Percentiles rank a stretch among this genome's conserved stretches.
phyloP scores from a whole-genome alignment of 2,329 filamentous ascomycete species.

The Monilinia polystroma region DNA sequence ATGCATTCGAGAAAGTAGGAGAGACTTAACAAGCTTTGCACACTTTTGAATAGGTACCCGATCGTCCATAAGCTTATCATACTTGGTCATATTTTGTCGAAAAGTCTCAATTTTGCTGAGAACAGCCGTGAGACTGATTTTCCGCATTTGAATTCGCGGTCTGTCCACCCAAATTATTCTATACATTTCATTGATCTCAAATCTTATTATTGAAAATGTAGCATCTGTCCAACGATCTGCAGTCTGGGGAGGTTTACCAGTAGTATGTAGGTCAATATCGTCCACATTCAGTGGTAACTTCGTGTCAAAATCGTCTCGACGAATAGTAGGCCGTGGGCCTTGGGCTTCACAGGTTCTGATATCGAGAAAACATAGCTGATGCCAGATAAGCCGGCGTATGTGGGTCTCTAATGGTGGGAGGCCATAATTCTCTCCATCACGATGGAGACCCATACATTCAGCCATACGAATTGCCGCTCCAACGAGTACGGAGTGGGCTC shows the following conservation, averaged over 20 bases:
- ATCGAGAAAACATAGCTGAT: slow-evolving; percentile 75
- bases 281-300: slow-evolving; percentile 69
- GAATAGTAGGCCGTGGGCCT: slow-evolving; percentile 68
- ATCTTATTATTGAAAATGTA: slow-evolving; percentile 66
- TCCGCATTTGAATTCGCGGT: slow-evolving; percentile 60
- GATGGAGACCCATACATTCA: slow-evolving; percentile 74
- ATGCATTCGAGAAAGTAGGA: slow-evolving; percentile 62
- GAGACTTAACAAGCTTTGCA: slow-evolving; percentile 62
- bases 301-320: slow-evolving; percentile 74
- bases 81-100: slow-evolving; percentile 63
- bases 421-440: slow-evolving; percentile 62
- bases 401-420: slow-evolving; percentile 68
- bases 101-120: slow-evolving; percentile 70
- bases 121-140: slow-evolving; percentile 60
- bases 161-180: slow-evolving; percentile 69
- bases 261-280: slow-evolving; percentile 58
- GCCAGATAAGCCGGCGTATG: slow-evolving; percentile 70
- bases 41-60: slow-evolving; percentile 61
- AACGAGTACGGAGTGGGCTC: slow-evolving; percentile 70
- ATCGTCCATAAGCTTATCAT: slow-evolving; percentile 61
- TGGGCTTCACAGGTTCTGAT: slow-evolving; percentile 73
- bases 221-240: slow-evolving; percentile 62
- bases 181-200: slow-evolving; percentile 72
- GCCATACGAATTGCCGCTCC: slow-evolving; percentile 71
- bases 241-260: slow-evolving; percentile 44